Evolutionary conservation across 2,329 filamentous ascomycete species (phyloP).

Genomic region (Xylaria sp.): DNA sequence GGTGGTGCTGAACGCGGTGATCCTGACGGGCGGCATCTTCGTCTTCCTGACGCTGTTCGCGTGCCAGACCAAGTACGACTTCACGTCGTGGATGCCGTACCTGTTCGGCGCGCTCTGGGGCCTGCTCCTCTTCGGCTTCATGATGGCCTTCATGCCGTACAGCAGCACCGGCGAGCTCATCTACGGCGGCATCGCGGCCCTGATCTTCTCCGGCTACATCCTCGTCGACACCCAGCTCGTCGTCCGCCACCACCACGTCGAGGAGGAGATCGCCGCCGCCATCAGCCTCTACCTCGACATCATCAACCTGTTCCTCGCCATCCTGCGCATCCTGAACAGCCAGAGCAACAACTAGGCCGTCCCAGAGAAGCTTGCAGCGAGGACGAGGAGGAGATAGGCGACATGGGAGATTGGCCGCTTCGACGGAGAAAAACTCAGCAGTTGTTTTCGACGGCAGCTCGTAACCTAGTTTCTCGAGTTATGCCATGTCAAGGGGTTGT

Average conservation of each 20-base stretch:
- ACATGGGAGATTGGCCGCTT: background rate
- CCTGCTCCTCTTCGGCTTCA: conserved; percentile 89
- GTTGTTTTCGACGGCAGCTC: too few species aligned
- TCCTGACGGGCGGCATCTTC: conserved; percentile 85
- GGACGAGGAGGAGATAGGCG: background rate
- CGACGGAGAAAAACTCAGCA: too few species aligned
- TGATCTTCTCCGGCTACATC: conserved; percentile 94
- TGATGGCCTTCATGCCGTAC: conserved; percentile 85
- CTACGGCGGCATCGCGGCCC: conserved; percentile 78
- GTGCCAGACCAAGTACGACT: conserved; percentile 98
- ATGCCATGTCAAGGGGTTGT: too few species aligned
- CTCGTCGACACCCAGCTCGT: conserved; percentile 95
- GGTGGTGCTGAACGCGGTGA: conserved; percentile 86
- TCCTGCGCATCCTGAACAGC: conserved; percentile 93
- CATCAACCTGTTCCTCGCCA: conserved; percentile 95
- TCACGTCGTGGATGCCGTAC: conserved; percentile 96
- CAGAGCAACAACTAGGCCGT: conserved; percentile 80
- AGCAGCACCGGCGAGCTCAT: conserved; percentile 81
- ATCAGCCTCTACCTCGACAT: conserved; percentile 96
- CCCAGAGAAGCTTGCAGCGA: background rate
- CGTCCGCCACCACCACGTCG: conserved; percentile 93
- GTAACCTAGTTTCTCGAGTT: too few species aligned
- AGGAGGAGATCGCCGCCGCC: conserved; percentile 94
- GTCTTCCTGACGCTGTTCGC: conserved; percentile 83
- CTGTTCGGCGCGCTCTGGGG: conserved; percentile 90